Evolutionary conservation across 2,329 filamentous ascomycete genomes (phyloP), one percentile per base, ranked within the genome.

Genomic region (Fusarium longipes): DNA sequence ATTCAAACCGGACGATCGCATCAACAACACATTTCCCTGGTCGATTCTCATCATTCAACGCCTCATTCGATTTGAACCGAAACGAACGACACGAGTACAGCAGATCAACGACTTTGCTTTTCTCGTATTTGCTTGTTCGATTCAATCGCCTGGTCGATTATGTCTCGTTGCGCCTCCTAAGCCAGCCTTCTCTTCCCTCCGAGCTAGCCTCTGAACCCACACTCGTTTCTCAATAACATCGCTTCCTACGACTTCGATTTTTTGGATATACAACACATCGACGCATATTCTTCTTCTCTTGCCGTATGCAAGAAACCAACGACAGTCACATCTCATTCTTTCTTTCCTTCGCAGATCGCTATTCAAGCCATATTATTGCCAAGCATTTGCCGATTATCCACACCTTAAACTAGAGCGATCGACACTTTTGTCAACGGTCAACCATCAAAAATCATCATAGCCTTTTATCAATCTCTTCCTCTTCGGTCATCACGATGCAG

Each of bases 141-240:
- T 48, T 57, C 63, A 57, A 61, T 73, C 71, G 71, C 71, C 62
- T 54, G 74, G 73, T 72, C 72, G 77, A 79, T 73, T 67, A 79
- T 80, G 77, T 78, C 73, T 72, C 63, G 70, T 75, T 75, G 68
- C 52, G 64, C 68, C 69, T 70, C 73, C 66, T 74, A 73, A 71
- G n/a, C 50, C 69, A 70, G 72, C 73, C 70, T 73, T 60, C 63
- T 48, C 68, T 69, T 68, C 67, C 69, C 68, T 72, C 67, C 74
- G 82, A 83, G 81, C 82, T 82, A 82, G 82, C 79, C 81, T 82
- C 81, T 74, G 68, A 73, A 75, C 79, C 71, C 81, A 79, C 78
- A 82, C 81, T 79, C 82, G 82, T 68, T 67, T 57, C 67, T 62
- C 67, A 64, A 40, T 68, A 58, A 70, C 56, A 49, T 67, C 57